Evolutionary conservation across 306 rosid species (phyloP).

Genomic region (Quercus gilva): DNA sequence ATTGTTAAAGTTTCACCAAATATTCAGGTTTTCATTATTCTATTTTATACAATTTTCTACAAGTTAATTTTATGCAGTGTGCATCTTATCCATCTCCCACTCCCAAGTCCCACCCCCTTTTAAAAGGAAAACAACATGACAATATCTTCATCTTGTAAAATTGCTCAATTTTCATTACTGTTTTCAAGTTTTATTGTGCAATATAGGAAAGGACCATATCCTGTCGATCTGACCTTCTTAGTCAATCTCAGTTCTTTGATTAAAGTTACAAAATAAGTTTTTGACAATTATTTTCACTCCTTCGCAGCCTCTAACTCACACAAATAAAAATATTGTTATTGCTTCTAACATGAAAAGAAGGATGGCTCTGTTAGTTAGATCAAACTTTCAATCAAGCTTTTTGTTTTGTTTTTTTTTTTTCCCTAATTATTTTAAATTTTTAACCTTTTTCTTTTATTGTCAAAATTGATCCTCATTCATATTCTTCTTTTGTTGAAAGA

Average conservation of each 20-base stretch:
- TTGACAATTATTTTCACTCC: background rate
- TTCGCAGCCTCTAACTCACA: no score
- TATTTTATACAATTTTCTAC: no score
- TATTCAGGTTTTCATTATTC: conserved; percentile 41
- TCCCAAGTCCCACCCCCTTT: background rate
- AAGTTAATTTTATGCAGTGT: background rate
- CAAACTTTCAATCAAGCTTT: background rate
- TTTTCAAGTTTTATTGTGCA: background rate
- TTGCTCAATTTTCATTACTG: background rate
- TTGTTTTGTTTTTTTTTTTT: background rate
- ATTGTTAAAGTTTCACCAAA: conserved; percentile 64
- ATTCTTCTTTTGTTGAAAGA: background rate
- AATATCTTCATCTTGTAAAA: background rate
- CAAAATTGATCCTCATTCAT: background rate
- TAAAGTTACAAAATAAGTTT: background rate
- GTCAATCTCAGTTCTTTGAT: background rate
- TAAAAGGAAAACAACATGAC: background rate
- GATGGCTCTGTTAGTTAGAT: background rate
- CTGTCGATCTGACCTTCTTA: background rate
- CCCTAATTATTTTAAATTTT: background rate
- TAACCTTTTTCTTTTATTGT: background rate
- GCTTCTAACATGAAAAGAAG: background rate
- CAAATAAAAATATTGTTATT: background rate
- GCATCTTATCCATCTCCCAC: background rate
- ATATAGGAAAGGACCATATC: background rate